A percentile compares a stretch with the other conserved stretches of the same genome.
Evolutionary conservation across 2,329 filamentous ascomycete genomes (phyloP).

Genomic region (Chaetomiaceae sp.): DNA sequence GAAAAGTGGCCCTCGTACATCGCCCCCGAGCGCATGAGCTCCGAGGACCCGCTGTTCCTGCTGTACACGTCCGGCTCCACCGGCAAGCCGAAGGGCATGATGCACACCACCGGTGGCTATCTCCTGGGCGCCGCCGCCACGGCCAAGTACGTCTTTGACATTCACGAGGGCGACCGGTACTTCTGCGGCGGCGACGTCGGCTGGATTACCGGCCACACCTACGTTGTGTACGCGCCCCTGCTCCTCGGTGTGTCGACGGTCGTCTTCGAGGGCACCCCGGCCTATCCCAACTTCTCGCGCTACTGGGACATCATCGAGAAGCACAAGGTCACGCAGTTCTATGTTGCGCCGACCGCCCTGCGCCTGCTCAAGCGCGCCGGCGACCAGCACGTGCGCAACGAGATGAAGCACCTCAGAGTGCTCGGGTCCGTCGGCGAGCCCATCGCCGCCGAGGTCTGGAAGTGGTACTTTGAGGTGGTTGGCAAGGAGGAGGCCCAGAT

Average conservation of each 20-base stretch:
- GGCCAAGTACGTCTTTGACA: conserved; percentile 98
- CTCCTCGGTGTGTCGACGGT: conserved; percentile 90
- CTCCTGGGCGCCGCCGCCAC: conserved; percentile 89
- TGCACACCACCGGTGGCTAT: conserved; percentile 96
- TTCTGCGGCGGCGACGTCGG: conserved; percentile 98
- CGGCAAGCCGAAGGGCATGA: conserved; percentile 96
- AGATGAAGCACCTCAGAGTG: conserved; percentile 85
- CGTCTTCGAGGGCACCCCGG: conserved; percentile 95
- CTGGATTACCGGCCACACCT: conserved; percentile 98
- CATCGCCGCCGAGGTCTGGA: conserved; percentile 97
- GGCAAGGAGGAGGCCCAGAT: conserved; percentile 91
- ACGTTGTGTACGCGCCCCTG: conserved; percentile 93
- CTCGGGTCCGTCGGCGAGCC: conserved; percentile 95
- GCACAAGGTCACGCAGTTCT: conserved; percentile 95
- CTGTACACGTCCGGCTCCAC: conserved; percentile 98
- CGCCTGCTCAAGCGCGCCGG: conserved; percentile 92
- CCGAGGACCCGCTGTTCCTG: conserved; percentile 94
- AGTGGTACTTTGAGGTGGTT: conserved; percentile 97
- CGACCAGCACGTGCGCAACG: conserved; percentile 81
- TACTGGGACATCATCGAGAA: conserved; percentile 99
- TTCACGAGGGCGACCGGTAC: conserved; percentile 88
- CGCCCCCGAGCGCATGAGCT: conserved; percentile 80
- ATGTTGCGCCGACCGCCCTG: conserved; percentile 92
- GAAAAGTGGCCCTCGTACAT: conserved; percentile 96
- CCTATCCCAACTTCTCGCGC: conserved; percentile 94